These are phyloP conservation scores for Metschnikowia proteae DNA, from an alignment of 805 yeast species.

Conservation along the genomic window DNA sequence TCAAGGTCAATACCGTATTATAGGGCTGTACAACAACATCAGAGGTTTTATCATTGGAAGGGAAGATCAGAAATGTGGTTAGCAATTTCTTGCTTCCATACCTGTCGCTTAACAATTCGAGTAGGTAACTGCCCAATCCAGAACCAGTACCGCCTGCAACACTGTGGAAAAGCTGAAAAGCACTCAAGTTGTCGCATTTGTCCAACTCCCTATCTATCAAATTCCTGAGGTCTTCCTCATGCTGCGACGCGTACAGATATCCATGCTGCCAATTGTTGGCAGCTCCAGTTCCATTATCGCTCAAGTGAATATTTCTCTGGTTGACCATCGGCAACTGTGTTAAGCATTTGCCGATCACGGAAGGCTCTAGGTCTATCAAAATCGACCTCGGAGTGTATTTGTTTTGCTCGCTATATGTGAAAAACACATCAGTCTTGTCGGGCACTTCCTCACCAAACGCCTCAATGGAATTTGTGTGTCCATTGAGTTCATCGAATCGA, in stretches of 20 bases:
- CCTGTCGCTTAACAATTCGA: slow-evolving; percentile 76
- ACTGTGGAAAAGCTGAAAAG: slow-evolving; percentile 87
- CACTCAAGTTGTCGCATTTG: slow-evolving; percentile 82
- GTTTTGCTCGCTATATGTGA: slow-evolving; percentile 67
- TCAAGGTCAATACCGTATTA: slow-evolving; percentile 78
- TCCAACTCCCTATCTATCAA: slow-evolving; percentile 88
- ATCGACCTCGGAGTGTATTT: slow-evolving; percentile 87
- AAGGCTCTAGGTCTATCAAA: slow-evolving; percentile 84
- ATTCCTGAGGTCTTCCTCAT: slow-evolving; percentile 71
- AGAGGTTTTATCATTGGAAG: slow-evolving; percentile 68
- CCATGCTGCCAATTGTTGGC: slow-evolving; percentile 97
- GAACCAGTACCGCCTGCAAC: slow-evolving; percentile 99
- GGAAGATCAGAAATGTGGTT: slow-evolving; percentile 85
- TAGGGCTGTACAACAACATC: slow-evolving; percentile 99
- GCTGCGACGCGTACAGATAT: slow-evolving; percentile 64
- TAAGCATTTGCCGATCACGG: slow-evolving; percentile 67
- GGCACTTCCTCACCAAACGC: slow-evolving; percentile 21
- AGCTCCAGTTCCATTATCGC: slow-evolving; percentile 86
- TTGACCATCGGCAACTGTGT: slow-evolving; percentile 63
- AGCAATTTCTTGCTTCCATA: slow-evolving; percentile 74
- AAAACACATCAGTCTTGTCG: slow-evolving; percentile 82
- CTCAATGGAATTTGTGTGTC: slow-evolving; percentile 17
- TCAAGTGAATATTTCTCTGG: slow-evolving; percentile 74
- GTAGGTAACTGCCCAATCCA: slow-evolving; percentile 80
- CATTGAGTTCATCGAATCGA: neutral